Percentiles rank a stretch among this genome's conserved stretches.
Conservation (phyloP, 345 rosid species). For the Brassica rapa region DNA sequence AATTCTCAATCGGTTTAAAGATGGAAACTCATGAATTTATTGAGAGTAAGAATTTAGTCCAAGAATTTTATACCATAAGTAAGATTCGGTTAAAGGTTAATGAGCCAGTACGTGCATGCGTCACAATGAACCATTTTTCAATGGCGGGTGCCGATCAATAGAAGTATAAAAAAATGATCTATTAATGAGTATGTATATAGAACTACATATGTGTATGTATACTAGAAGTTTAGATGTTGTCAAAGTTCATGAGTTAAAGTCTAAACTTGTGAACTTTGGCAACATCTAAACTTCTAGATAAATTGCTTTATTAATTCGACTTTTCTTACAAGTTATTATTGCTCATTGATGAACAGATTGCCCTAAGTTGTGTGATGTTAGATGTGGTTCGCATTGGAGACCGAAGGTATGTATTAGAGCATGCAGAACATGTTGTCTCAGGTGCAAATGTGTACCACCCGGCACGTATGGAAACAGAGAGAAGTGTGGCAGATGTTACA, state of each 20-base stretch:
- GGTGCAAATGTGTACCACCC: neutral
- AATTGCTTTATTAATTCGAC: neutral
- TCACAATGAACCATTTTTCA: too few relatives aligned
- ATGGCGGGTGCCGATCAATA: neutral
- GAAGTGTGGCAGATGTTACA: neutral
- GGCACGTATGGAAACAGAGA: conserved; percentile 6
- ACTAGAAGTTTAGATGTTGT: neutral
- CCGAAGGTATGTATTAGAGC: neutral
- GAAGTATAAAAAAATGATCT: neutral
- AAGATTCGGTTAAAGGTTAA: neutral
- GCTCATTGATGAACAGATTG: neutral
- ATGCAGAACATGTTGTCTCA: conserved; percentile 5
- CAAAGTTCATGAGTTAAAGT: neutral
- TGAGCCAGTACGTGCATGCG: neutral
- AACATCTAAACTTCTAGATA: neutral
- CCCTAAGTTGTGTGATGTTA: neutral
- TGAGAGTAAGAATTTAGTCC: neutral
- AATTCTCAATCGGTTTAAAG: neutral
- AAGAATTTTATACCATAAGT: neutral
- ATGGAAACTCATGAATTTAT: neutral
- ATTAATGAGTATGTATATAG: neutral
- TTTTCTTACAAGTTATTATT: neutral
- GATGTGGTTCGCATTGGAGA: conserved; percentile 4
- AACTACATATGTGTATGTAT: neutral
- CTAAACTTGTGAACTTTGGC: neutral